phyloP scores from a whole-genome alignment of 2,329 filamentous ascomycete genomes.

The Xylaria polymorpha region DNA sequence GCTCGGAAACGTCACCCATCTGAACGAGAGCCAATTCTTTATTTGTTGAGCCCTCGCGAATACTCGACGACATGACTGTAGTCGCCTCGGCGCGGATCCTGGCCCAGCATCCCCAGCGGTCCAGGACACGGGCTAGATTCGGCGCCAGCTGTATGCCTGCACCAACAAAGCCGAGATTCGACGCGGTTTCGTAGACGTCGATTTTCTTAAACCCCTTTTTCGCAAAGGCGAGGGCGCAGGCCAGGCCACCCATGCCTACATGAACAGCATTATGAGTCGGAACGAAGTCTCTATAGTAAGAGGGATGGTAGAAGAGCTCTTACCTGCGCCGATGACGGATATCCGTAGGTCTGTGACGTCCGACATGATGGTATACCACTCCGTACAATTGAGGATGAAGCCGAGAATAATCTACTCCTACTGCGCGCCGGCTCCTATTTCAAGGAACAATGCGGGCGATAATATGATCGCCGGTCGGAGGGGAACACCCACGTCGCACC shows the following conservation, averaged over 20 bases:
- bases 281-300: neutral
- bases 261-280: conserved; percentile 13
- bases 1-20: conserved; percentile 72
- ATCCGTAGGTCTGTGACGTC: conserved; percentile 54
- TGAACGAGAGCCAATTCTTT: conserved; percentile 77
- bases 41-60: conserved; percentile 77
- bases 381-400: conserved; percentile 5
- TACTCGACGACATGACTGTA: conserved; percentile 76
- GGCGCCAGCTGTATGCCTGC: conserved; percentile 87
- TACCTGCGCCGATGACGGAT: conserved; percentile 62
- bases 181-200: conserved; percentile 78
- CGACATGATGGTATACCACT: conserved; percentile 44
- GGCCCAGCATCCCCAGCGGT: conserved; percentile 77
- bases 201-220: conserved; percentile 81
- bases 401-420: conserved; percentile 15
- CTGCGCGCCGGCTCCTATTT: conserved; percentile 23
- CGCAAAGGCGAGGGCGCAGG: conserved; percentile 76
- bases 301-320: conserved; percentile 20
- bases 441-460: conserved; percentile 13
- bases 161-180: conserved; percentile 81
- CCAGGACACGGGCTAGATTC: conserved; percentile 82
- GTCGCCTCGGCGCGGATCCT: conserved; percentile 74
- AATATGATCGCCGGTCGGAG: conserved; percentile 1
- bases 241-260: conserved; percentile 81
- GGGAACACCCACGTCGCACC: conserved; percentile 10